Conservation (phyloP, 192 early-diverging fungal species). For the Thoreauomyces humboldtii region DNA sequence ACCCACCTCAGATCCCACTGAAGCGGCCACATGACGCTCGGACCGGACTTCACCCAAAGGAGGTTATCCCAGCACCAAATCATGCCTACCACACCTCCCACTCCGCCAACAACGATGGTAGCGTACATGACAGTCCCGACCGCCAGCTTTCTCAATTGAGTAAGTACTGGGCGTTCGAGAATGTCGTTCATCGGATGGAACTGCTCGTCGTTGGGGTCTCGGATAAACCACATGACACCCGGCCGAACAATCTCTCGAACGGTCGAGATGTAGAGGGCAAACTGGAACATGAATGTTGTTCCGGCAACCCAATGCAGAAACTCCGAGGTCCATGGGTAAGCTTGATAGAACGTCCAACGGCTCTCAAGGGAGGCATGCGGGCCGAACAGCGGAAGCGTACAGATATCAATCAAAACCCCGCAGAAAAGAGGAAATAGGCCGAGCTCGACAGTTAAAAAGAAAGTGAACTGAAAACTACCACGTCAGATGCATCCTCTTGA, state of each 20-base stretch:
- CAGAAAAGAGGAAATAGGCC: conserved; percentile 83
- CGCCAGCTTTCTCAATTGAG: conserved; percentile 81
- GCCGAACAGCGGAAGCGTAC: conserved; percentile 74
- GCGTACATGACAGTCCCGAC: conserved; percentile 84
- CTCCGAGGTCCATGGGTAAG: conserved; percentile 62
- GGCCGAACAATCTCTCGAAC: conserved; percentile 82
- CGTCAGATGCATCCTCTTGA: too few species aligned
- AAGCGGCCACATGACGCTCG: conserved; percentile 54
- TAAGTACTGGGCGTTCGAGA: conserved; percentile 68
- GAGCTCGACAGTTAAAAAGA: conserved; percentile 88
- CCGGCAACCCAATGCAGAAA: conserved; percentile 88
- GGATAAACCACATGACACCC: conserved; percentile 97
- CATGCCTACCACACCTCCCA: conserved; percentile 57
- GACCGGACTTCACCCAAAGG: conserved; percentile 23
- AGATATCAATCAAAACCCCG: conserved; percentile 80
- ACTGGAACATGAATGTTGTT: conserved; percentile 90
- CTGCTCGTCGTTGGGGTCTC: conserved; percentile 93
- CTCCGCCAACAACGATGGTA: conserved; percentile 67
- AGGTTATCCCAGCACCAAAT: conserved; percentile 23
- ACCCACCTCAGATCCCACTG: conserved; percentile 65
- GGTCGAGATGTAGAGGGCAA: conserved; percentile 81
- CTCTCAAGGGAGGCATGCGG: conserved; percentile 53
- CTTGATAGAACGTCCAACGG: conserved; percentile 58
- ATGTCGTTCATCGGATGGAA: conserved; percentile 95
- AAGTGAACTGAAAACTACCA: conserved; percentile 58